A percentile compares a stretch with the other conserved stretches of the same genome.
These are phyloP conservation scores for Chrysophaeum taylorii DNA, from an alignment of 352 stramenopile genomes.

Conservation along the genomic window DNA sequence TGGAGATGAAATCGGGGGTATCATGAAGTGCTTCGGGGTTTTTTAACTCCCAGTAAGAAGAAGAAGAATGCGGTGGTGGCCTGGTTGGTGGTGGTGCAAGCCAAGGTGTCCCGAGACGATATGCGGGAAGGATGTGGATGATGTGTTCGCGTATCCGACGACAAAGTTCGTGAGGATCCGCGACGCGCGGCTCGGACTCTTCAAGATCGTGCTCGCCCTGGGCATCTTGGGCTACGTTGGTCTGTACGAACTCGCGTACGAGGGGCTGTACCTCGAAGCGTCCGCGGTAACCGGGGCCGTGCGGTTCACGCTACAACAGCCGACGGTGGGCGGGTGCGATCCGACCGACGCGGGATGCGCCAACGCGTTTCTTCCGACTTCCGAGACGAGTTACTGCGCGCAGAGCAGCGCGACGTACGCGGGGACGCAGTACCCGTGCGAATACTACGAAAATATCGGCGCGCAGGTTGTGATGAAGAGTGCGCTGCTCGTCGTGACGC, in stretches of 20 bases:
- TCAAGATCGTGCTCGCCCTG: constrained; percentile 20
- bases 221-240: constrained; percentile 23
- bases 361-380: constrained; percentile 22
- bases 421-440: constrained; percentile 7
- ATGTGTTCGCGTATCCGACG: constrained; percentile 24
- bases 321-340: constrained; percentile 22
- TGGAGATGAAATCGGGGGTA: too few relatives aligned
- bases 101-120: too few relatives aligned
- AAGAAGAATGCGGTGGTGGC: too few relatives aligned
- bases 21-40: too few relatives aligned
- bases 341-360: constrained; percentile 17
- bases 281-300: constrained; percentile 15
- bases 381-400: constrained; percentile 21
- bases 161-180: constrained; percentile 30
- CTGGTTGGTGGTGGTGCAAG: too few relatives aligned
- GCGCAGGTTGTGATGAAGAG: neutral
- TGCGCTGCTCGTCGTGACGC: neutral
- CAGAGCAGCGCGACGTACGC: constrained; percentile 7
- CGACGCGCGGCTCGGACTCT: constrained; percentile 20
- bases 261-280: constrained; percentile 24
- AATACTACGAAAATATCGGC: constrained; percentile 17
- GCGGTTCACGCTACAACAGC: constrained; percentile 32
- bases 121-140: constrained; percentile 11
- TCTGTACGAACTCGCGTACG: constrained; percentile 21
- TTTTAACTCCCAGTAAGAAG: too few relatives aligned